Conservation (phyloP, 495 filamentous ascomycete species). For the Trichoderma reesei region DNA sequence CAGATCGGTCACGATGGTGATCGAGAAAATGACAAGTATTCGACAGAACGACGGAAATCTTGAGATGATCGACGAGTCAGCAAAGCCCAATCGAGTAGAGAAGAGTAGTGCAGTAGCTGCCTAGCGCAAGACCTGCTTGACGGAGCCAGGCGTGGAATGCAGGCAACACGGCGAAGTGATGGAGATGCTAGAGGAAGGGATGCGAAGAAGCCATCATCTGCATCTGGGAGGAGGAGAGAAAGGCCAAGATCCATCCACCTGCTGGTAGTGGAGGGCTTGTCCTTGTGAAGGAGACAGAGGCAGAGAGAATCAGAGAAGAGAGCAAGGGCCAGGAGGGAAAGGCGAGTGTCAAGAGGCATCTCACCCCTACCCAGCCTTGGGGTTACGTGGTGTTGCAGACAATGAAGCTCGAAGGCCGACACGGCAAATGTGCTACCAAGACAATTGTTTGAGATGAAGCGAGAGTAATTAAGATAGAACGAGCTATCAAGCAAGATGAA, state of each 20-base stretch:
- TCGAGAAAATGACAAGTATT: background rate
- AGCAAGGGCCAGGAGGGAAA: background rate
- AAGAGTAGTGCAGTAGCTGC: background rate
- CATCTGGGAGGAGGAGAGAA: background rate
- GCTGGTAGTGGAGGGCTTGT: background rate
- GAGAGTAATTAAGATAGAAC: conserved; percentile 45
- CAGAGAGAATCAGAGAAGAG: background rate
- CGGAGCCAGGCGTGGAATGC: background rate
- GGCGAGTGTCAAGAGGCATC: background rate
- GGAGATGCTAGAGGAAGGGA: background rate
- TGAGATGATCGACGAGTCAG: background rate
- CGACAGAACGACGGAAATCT: conserved; percentile 7
- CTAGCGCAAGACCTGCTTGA: background rate
- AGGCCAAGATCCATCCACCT: background rate
- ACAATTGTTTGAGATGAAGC: conserved; percentile 37
- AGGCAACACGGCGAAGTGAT: background rate
- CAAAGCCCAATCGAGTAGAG: background rate
- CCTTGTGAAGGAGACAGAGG: background rate
- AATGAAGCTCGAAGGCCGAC: conserved; percentile 4
- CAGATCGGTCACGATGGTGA: background rate
- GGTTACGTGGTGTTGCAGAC: conserved; percentile 8
- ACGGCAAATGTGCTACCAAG: conserved; percentile 35
- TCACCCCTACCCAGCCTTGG: conserved; percentile 1
- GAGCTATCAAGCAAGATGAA: conserved; percentile 46
- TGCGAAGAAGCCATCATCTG: background rate